Percentiles rank a stretch among this genome's conserved stretches.
Evolutionary conservation across 495 filamentous ascomycete genomes (phyloP).

Genomic region (Parathielavia appendiculata): DNA sequence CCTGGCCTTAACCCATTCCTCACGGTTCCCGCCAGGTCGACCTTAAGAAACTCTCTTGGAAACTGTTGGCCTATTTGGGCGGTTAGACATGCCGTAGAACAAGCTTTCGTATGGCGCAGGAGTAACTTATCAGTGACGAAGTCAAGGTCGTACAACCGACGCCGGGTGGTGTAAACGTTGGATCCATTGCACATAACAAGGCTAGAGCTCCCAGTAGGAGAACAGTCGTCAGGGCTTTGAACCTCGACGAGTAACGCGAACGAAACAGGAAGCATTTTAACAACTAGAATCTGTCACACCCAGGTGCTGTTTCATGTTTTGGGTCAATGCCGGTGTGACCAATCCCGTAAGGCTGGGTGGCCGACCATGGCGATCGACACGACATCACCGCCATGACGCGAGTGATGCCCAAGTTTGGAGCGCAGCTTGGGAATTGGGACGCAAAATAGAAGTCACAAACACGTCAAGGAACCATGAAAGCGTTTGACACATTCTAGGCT

Average conservation of each 20-base stretch:
- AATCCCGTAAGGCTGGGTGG: constrained; percentile 12
- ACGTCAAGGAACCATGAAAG: neutral
- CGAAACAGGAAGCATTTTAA: neutral
- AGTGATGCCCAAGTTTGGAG: constrained; percentile 8
- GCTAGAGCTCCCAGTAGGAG: neutral
- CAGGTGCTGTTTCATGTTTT: constrained; percentile 1
- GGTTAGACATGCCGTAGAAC: too few relatives aligned
- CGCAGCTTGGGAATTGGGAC: neutral
- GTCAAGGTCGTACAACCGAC: too few relatives aligned
- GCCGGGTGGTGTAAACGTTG: too few relatives aligned
- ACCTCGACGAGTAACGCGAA: neutral
- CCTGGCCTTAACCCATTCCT: too few relatives aligned
- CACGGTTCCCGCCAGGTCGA: too few relatives aligned
- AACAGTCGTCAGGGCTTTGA: too few relatives aligned
- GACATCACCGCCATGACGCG: constrained; percentile 19
- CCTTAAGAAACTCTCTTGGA: too few relatives aligned
- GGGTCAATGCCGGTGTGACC: neutral
- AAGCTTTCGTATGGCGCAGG: too few relatives aligned
- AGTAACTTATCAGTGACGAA: too few relatives aligned
- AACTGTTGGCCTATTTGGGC: too few relatives aligned
- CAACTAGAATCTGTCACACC: neutral
- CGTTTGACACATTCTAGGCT: constrained; percentile 3
- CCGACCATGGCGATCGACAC: constrained; percentile 15
- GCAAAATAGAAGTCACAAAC: constrained; percentile 1
- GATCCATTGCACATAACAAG: too few relatives aligned